Conservation (phyloP, 805 yeast species). For the Ascoidea rubescens region DNA sequence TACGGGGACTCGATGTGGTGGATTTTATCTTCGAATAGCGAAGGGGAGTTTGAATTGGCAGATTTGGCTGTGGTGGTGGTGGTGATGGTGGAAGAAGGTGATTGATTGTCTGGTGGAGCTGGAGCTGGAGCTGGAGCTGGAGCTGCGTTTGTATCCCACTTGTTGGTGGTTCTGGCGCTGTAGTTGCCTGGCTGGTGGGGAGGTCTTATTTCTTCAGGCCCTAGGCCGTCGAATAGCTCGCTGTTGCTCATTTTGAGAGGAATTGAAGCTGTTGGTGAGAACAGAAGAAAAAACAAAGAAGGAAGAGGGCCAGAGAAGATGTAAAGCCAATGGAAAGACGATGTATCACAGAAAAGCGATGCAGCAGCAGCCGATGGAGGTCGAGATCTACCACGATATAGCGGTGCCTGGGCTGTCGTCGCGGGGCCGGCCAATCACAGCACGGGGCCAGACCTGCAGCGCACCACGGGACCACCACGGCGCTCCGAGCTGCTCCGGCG, state of each 20-base stretch:
- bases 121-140: slow-evolving; percentile 5
- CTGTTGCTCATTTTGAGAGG: slow-evolving; percentile 8
- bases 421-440: no score
- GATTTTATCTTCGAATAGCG: slow-evolving; percentile 35
- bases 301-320: background rate
- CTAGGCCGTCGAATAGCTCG: slow-evolving; percentile 14
- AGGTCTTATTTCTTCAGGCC: slow-evolving; percentile 23
- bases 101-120: slow-evolving; percentile 8
- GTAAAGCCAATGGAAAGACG: no score
- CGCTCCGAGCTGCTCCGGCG: no score
- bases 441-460: no score
- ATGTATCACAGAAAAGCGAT: no score
- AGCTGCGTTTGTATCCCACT: slow-evolving; percentile 26
- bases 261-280: background rate
- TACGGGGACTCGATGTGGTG: slow-evolving; percentile 48
- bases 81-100: slow-evolving; percentile 3
- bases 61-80: background rate
- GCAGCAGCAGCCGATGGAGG: no score
- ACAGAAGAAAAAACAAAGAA: background rate
- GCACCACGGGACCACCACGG: no score
- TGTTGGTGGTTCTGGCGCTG: slow-evolving; percentile 37
- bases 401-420: no score
- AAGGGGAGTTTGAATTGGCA: background rate
- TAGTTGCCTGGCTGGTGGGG: slow-evolving; percentile 35
- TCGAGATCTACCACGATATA: no score